These are phyloP conservation scores for Ceratocystis eucalypticola DNA, from an alignment of 2,329 filamentous ascomycete species.

Conservation along the genomic window DNA sequence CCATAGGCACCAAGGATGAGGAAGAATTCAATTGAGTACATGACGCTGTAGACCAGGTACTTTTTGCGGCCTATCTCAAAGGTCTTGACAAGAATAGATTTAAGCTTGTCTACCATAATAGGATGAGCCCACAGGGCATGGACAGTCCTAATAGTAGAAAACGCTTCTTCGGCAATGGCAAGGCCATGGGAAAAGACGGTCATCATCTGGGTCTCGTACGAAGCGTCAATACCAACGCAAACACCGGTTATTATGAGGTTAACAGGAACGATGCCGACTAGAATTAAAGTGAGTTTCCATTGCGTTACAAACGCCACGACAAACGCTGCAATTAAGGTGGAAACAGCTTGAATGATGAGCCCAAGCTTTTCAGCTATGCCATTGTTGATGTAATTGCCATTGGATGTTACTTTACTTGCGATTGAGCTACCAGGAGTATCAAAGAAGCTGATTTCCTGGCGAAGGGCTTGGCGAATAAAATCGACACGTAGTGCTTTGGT, in stretches of 20 bases:
- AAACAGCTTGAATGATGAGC: constrained; percentile 29
- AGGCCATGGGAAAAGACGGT: constrained; percentile 32
- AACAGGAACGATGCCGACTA: constrained; percentile 34
- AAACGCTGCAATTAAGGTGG: constrained; percentile 31
- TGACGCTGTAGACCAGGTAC: constrained; percentile 30
- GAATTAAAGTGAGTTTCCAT: constrained; percentile 33
- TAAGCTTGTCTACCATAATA: constrained; percentile 31
- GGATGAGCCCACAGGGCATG: constrained; percentile 39
- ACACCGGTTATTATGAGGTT: constrained; percentile 31
- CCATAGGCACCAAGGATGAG: constrained; percentile 36
- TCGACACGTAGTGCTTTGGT: constrained; percentile 29
- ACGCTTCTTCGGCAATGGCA: constrained; percentile 36
- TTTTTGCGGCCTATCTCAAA: constrained; percentile 31
- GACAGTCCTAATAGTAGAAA: constrained; percentile 36
- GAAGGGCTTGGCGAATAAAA: constrained; percentile 29
- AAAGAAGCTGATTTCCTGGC: constrained; percentile 44
- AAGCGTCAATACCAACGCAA: constrained; percentile 30
- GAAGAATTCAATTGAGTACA: constrained; percentile 36
- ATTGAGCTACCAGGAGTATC: constrained; percentile 34
- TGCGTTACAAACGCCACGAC: constrained; percentile 30
- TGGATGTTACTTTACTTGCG: constrained; percentile 35
- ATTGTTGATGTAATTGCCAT: constrained; percentile 33
- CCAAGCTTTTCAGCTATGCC: constrained; percentile 36
- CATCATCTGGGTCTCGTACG: constrained; percentile 33
- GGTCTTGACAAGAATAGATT: constrained; percentile 31